These are phyloP conservation scores for Zoysia pacifica DNA, from an alignment of 176 grass and related monocot species.

Conservation along the genomic window DNA sequence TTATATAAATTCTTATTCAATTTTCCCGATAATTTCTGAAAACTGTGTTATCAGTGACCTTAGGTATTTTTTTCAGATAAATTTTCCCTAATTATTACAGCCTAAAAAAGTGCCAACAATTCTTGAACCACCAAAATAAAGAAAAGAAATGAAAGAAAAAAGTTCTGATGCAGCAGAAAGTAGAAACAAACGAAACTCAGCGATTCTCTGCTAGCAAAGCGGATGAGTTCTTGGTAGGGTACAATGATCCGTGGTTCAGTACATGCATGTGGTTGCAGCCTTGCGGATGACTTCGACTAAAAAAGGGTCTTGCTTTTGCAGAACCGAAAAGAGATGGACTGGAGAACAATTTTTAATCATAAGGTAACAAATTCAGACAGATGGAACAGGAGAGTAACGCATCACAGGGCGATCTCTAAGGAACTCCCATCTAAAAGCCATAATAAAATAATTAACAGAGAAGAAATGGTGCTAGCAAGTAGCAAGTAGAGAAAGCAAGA, in stretches of 20 bases:
- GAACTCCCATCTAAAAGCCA: too few relatives aligned
- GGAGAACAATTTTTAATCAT: neutral
- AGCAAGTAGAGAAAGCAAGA: neutral
- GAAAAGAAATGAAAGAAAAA: neutral
- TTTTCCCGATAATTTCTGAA: too few relatives aligned
- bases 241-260: slow-evolving; percentile 20
- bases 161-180: neutral
- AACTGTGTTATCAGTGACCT: too few relatives aligned
- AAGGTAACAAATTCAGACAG: neutral
- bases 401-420: too few relatives aligned
- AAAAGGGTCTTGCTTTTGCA: neutral
- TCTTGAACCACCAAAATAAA: neutral
- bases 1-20: too few relatives aligned
- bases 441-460: too few relatives aligned
- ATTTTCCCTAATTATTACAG: neutral
- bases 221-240: neutral
- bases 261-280: slow-evolving; percentile 34
- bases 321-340: neutral
- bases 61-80: too few relatives aligned
- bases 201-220: neutral
- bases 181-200: neutral
- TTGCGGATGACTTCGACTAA: neutral
- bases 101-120: neutral
- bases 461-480: neutral
- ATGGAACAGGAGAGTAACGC: too few relatives aligned